A percentile compares a stretch with the other conserved stretches of the same genome.
These are phyloP conservation scores for Serpula lacrymans DNA, from an alignment of 768 basidiomycete species.

Conservation along the genomic window DNA sequence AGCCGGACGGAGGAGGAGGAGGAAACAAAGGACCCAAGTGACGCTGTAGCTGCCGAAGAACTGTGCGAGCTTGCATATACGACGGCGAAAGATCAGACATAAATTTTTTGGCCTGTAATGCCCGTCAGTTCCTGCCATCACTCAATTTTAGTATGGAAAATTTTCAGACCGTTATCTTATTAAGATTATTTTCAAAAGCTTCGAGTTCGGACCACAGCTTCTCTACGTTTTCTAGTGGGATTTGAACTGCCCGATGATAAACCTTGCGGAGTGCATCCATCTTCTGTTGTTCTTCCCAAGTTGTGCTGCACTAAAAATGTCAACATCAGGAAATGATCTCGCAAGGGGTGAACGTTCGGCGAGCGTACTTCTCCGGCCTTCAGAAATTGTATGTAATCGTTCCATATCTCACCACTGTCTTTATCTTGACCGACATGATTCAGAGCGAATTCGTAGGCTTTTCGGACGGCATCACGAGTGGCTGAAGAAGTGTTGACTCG, in stretches of 20 bases:
- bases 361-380: slow-evolving; percentile 67
- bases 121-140: slow-evolving; percentile 14
- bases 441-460: slow-evolving; percentile 92
- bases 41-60: slow-evolving; percentile 77
- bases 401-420: slow-evolving; percentile 90
- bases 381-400: slow-evolving; percentile 89
- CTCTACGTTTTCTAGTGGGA: slow-evolving; percentile 92
- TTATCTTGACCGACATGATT: slow-evolving; percentile 89
- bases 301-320: slow-evolving; percentile 58
- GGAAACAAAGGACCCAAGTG: slow-evolving; percentile 62
- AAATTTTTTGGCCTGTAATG: slow-evolving; percentile 84
- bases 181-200: slow-evolving; percentile 83
- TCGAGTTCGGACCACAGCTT: slow-evolving; percentile 92
- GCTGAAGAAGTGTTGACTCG: slow-evolving; percentile 65
- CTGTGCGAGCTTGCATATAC: slow-evolving; percentile 93
- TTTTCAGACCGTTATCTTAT: slow-evolving; percentile 71
- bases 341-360: not conserved
- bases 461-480: slow-evolving; percentile 74
- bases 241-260: slow-evolving; percentile 91
- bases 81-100: slow-evolving; percentile 88
- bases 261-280: slow-evolving; percentile 91
- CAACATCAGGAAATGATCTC: slow-evolving; percentile 5
- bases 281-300: slow-evolving; percentile 95
- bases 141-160: no score
- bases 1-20: slow-evolving; percentile 40